These are phyloP conservation scores for Bipolaris victoriae DNA, from an alignment of 2,329 filamentous ascomycete species.

Conservation along the genomic window DNA sequence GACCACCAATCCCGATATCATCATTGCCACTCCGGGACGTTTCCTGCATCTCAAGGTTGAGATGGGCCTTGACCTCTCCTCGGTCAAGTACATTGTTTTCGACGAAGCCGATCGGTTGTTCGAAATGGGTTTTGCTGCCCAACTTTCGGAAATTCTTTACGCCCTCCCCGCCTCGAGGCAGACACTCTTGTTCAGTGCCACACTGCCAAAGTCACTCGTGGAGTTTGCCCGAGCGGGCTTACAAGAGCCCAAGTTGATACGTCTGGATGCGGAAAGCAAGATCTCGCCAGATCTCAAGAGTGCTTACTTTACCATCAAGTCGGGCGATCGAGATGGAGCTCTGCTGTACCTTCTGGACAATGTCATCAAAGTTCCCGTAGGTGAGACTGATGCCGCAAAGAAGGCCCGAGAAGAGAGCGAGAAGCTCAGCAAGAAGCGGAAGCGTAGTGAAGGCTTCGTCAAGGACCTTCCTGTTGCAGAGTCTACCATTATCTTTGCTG, in stretches of 20 bases:
- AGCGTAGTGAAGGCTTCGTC: constrained; percentile 63
- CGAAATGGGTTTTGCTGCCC: constrained; percentile 97
- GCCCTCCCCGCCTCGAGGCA: constrained; percentile 84
- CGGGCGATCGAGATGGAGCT: constrained; percentile 90
- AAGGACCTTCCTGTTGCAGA: constrained; percentile 80
- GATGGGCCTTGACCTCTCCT: constrained; percentile 90
- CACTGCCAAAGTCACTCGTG: constrained; percentile 88
- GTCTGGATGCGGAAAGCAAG: constrained; percentile 93
- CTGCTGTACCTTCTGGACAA: constrained; percentile 88
- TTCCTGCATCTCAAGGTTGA: constrained; percentile 97
- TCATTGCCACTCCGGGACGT: constrained; percentile 95
- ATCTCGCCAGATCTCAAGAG: constrained; percentile 95
- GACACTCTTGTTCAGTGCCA: constrained; percentile 93
- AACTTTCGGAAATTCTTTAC: constrained; percentile 90
- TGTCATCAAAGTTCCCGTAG: constrained; percentile 85
- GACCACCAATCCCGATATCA: constrained; percentile 93
- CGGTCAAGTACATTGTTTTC: constrained; percentile 92
- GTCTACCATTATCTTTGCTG: constrained; percentile 92
- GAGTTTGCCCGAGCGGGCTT: constrained; percentile 94
- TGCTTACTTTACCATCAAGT: constrained; percentile 92
- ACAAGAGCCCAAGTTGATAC: constrained; percentile 87
- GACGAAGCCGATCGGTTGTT: constrained; percentile 97
- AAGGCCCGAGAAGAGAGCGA: constrained; percentile 54
- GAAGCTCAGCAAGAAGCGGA: constrained; percentile 70
- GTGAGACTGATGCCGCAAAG: constrained; percentile 62